A percentile compares a stretch with the other conserved stretches of the same genome.
phyloP scores from a whole-genome alignment of 495 filamentous ascomycete species.

The Haplographium delicatum region DNA sequence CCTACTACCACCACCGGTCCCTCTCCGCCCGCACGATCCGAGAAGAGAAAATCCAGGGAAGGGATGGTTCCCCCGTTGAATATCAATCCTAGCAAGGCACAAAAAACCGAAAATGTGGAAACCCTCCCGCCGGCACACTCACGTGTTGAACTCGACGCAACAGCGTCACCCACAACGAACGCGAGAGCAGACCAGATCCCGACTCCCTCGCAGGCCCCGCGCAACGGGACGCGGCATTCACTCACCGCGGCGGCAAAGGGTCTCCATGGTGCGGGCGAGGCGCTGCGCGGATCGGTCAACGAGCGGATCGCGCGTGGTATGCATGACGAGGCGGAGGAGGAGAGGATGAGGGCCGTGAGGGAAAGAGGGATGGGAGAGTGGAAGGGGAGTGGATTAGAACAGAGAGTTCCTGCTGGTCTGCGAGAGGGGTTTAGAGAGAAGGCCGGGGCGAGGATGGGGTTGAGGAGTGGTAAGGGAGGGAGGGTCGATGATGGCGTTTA shows the following conservation, averaged over 20 bases:
- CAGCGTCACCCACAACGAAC: background rate
- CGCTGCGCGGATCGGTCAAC: constrained; percentile 14
- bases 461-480: constrained; percentile 2
- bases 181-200: background rate
- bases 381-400: constrained; percentile 12
- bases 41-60: constrained; percentile 14
- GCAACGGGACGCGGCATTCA: background rate
- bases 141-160: background rate
- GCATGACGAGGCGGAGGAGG: constrained; percentile 15
- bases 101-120: too few species aligned
- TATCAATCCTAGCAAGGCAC: background rate
- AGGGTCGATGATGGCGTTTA: constrained; percentile 5
- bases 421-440: constrained; percentile 13
- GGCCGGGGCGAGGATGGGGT: constrained; percentile 2
- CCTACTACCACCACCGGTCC: background rate
- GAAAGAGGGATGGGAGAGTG: constrained; percentile 14
- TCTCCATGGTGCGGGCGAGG: constrained; percentile 15
- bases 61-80: constrained; percentile 4
- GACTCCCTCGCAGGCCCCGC: background rate
- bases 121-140: too few species aligned
- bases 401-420: constrained; percentile 1
- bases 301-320: constrained; percentile 7
- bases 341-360: constrained; percentile 11
- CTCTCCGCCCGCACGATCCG: background rate
- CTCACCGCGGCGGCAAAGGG: constrained; percentile 8